These are phyloP conservation scores for Tubosaeta brunneosetosa DNA, from an alignment of 768 basidiomycete species.

Conservation along the genomic window DNA sequence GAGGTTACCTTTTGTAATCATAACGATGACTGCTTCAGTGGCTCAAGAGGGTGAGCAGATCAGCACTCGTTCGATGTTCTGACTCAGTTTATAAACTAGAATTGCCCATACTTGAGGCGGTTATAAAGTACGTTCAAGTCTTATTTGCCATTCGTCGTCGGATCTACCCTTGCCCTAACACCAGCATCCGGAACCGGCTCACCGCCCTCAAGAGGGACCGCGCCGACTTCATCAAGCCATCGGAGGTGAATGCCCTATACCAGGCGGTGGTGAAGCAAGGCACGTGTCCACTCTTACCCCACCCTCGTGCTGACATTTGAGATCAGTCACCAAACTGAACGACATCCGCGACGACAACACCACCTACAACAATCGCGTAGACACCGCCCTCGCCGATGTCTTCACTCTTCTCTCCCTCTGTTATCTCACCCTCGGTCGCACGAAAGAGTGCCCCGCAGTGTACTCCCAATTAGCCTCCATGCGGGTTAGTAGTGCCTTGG, in stretches of 20 bases:
- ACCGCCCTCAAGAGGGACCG: constrained; percentile 93
- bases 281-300: constrained; percentile 28
- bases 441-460: constrained; percentile 87
- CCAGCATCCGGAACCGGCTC: constrained; percentile 89
- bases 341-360: constrained; percentile 79
- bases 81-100: constrained; percentile 45
- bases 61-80: neutral
- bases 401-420: constrained; percentile 93
- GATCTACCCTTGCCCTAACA: constrained; percentile 21
- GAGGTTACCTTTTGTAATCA: constrained; percentile 33
- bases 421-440: constrained; percentile 97
- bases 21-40: constrained; percentile 61
- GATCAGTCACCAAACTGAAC: constrained; percentile 87
- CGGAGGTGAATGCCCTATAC: constrained; percentile 92
- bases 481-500: constrained; percentile 86
- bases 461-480: constrained; percentile 97
- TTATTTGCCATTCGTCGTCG: constrained; percentile 11
- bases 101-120: constrained; percentile 87
- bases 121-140: constrained; percentile 67
- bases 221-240: constrained; percentile 86
- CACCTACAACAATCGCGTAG: constrained; percentile 81
- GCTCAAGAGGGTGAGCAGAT: constrained; percentile 69
- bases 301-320: neutral
- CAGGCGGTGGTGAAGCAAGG: constrained; percentile 92
- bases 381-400: constrained; percentile 93